These are phyloP conservation scores for Chalaropsis ovoidea DNA, from an alignment of 2,329 filamentous ascomycete species.

Conservation along the genomic window DNA sequence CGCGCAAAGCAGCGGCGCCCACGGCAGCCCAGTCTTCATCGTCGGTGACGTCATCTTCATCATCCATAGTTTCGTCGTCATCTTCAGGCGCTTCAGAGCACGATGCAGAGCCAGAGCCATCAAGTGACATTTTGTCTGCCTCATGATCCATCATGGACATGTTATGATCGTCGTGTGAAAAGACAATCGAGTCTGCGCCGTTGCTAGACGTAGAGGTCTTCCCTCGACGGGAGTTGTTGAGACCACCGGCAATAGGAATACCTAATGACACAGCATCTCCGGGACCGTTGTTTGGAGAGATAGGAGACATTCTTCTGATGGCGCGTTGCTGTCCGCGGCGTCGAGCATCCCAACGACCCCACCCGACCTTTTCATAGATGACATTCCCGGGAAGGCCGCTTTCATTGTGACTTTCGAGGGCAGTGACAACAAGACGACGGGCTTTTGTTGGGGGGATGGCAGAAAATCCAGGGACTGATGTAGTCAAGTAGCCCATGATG, in stretches of 20 bases:
- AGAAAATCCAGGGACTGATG: constrained; percentile 84
- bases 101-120: constrained; percentile 58
- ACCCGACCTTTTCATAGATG: constrained; percentile 89
- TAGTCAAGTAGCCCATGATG: constrained; percentile 88
- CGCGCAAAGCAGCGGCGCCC: constrained; percentile 72
- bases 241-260: constrained; percentile 47
- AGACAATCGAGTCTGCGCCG: constrained; percentile 57
- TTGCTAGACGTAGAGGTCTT: constrained; percentile 50
- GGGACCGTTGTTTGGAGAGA: constrained; percentile 30
- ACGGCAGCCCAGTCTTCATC: constrained; percentile 93
- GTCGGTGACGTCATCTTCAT: constrained; percentile 79
- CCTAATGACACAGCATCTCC: constrained; percentile 33
- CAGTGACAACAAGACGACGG: constrained; percentile 80
- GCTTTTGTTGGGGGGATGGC: constrained; percentile 83
- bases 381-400: constrained; percentile 55
- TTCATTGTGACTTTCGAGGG: constrained; percentile 64
- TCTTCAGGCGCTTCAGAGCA: constrained; percentile 66
- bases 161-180: constrained; percentile 60
- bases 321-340: constrained; percentile 53
- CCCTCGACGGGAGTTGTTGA: constrained; percentile 31
- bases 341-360: constrained; percentile 90
- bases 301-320: constrained; percentile 33
- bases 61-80: constrained; percentile 57
- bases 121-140: constrained; percentile 89
- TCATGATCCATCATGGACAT: constrained; percentile 68